A percentile compares a stretch with the other conserved stretches of the same genome.
phyloP scores from a whole-genome alignment of 2,329 filamentous ascomycete species.

The Verticillium nubilum region DNA sequence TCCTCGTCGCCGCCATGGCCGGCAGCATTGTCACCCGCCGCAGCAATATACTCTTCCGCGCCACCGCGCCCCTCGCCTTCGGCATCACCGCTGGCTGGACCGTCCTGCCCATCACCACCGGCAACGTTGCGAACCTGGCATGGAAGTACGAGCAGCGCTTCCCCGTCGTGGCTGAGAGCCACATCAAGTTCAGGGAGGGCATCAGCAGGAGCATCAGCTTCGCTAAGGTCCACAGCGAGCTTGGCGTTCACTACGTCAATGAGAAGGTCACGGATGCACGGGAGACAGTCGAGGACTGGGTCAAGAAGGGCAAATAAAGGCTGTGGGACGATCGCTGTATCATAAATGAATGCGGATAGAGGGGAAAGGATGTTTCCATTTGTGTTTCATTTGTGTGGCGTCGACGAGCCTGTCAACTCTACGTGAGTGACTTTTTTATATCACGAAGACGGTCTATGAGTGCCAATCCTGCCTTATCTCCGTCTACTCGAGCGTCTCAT shows the following conservation, averaged over 20 bases:
- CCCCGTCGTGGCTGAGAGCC: constrained; percentile 76
- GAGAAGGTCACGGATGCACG: constrained; percentile 73
- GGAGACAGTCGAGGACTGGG: constrained; percentile 79
- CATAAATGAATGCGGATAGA: constrained; percentile 12
- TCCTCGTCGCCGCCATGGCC: constrained; percentile 90
- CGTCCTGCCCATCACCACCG: constrained; percentile 82
- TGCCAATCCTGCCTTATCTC: neutral
- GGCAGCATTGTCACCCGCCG: constrained; percentile 87
- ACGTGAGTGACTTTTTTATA: neutral
- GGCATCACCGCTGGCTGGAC: constrained; percentile 79
- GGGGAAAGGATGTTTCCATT: constrained; percentile 9
- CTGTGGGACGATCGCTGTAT: constrained; percentile 4
- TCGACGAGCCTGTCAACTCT: neutral
- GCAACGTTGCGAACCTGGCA: constrained; percentile 77
- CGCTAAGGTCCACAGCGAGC: constrained; percentile 66
- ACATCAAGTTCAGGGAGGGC: constrained; percentile 65
- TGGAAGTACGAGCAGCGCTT: constrained; percentile 93
- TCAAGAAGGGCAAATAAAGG: constrained; percentile 79
- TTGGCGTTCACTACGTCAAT: constrained; percentile 68
- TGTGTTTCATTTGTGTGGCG: constrained; percentile 6
- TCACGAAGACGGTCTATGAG: neutral
- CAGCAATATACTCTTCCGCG: constrained; percentile 77
- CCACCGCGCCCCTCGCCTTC: constrained; percentile 69
- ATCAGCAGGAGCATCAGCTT: constrained; percentile 66
- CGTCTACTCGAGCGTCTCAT: neutral